phyloP scores from a whole-genome alignment of 208 protist genomes.

The Leishmania mexicana region DNA sequence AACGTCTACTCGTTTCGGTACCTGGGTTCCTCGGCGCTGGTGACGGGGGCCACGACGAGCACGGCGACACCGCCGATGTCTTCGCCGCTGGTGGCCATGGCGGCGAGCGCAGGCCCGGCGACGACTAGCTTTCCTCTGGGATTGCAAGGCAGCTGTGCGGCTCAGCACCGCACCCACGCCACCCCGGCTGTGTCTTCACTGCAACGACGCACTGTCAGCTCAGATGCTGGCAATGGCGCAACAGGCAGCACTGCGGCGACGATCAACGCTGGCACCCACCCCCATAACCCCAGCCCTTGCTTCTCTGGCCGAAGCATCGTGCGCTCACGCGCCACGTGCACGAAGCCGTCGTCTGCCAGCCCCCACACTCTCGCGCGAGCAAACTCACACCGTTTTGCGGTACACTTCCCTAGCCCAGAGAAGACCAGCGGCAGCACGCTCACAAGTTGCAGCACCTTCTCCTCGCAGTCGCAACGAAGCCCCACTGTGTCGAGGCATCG shows the following conservation, averaged over 20 bases:
- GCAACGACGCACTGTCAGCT: neutral
- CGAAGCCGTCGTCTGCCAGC: slow-evolving; percentile 3
- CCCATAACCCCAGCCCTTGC: slow-evolving; percentile 16
- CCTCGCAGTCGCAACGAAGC: slow-evolving; percentile 4
- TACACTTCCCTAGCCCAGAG: neutral
- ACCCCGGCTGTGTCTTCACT: neutral
- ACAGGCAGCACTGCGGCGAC: neutral
- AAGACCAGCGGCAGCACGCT: neutral
- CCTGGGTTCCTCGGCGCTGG: slow-evolving; percentile 52
- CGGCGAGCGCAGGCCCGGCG: slow-evolving; percentile 8
- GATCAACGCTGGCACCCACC: slow-evolving; percentile 28
- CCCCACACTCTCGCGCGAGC: neutral
- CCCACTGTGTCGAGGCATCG: neutral
- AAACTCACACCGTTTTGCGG: slow-evolving; percentile 1
- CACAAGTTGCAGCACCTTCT: slow-evolving; percentile 3
- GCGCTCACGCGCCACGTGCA: neutral
- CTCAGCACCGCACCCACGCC: neutral
- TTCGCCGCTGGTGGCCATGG: slow-evolving; percentile 23
- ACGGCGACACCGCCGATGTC: slow-evolving; percentile 34
- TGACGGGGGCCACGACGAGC: slow-evolving; percentile 47
- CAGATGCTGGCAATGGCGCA: neutral
- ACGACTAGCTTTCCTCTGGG: neutral
- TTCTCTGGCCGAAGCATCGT: slow-evolving; percentile 13
- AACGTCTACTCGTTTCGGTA: slow-evolving; percentile 90
- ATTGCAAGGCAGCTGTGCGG: neutral